Evolutionary conservation across 2,329 filamentous ascomycete genomes (phyloP).

Genomic region (Lasiodiplodia gonubiensis): DNA sequence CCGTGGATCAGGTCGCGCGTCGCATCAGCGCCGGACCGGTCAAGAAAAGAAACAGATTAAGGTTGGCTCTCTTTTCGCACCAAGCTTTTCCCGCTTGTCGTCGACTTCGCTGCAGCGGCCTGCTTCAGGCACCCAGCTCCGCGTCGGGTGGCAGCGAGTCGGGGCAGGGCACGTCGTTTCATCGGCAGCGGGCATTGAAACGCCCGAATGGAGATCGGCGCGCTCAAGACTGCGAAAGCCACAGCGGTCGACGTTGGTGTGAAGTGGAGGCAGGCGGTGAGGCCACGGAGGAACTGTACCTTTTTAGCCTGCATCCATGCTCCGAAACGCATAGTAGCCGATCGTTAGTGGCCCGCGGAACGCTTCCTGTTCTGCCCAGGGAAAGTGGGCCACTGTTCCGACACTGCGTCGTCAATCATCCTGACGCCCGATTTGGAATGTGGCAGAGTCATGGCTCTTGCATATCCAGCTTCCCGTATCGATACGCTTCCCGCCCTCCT

Average conservation of each 20-base stretch:
- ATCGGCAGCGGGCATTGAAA: slow-evolving; percentile 23
- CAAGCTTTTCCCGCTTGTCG: slow-evolving; percentile 12
- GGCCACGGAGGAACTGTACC: slow-evolving; percentile 7
- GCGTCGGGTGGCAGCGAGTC: slow-evolving; percentile 17
- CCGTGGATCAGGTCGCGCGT: not conserved
- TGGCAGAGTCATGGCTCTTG: not conserved
- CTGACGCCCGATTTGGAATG: not conserved
- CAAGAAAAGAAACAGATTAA: slow-evolving; percentile 10
- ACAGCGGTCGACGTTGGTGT: not conserved
- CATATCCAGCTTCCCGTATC: slow-evolving; percentile 1
- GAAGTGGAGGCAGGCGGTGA: slow-evolving; percentile 18
- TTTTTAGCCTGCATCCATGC: slow-evolving; percentile 19
- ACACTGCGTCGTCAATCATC: not conserved
- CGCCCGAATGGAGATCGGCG: slow-evolving; percentile 1
- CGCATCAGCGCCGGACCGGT: not conserved
- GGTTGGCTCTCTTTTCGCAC: slow-evolving; percentile 18
- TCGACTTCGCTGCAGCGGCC: not conserved
- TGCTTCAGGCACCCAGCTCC: slow-evolving; percentile 22
- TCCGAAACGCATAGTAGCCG: slow-evolving; percentile 14
- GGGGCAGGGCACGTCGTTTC: slow-evolving; percentile 14
- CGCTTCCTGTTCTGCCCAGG: too few species aligned
- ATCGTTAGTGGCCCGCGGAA: not conserved
- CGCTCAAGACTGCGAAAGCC: not conserved
- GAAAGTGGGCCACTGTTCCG: slow-evolving; percentile 16
- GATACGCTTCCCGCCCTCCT: not conserved